Evolutionary conservation across 345 rosid species (phyloP).

Genomic region (Conringia planisiliqua): DNA sequence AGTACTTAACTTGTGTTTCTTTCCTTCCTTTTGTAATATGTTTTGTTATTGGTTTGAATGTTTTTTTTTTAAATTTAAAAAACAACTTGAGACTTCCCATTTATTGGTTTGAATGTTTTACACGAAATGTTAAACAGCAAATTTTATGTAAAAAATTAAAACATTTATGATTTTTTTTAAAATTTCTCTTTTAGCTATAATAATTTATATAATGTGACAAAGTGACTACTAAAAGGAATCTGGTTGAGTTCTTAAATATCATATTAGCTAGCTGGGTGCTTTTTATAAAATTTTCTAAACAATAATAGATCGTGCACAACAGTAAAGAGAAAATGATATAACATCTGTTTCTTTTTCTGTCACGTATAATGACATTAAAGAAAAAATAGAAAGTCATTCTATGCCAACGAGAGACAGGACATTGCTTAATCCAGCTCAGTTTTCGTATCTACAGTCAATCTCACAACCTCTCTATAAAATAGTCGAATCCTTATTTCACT

Average conservation of each 20-base stretch:
- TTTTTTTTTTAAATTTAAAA: too few species aligned
- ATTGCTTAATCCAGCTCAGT: conserved; percentile 28
- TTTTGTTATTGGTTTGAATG: too few species aligned
- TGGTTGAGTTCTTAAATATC: neutral
- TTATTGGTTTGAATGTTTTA: too few species aligned
- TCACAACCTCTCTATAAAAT: neutral
- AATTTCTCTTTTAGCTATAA: too few species aligned
- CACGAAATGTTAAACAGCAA: too few species aligned
- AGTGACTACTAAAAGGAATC: neutral
- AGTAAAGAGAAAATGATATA: neutral
- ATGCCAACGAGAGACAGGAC: conserved; percentile 31
- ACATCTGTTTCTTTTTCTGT: neutral
- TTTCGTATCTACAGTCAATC: conserved; percentile 17
- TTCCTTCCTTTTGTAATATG: too few species aligned
- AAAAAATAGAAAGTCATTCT: neutral
- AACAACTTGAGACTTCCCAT: too few species aligned
- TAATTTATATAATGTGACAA: too few species aligned
- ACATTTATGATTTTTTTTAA: too few species aligned
- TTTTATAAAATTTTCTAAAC: neutral
- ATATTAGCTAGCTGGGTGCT: neutral
- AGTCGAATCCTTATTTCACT: neutral
- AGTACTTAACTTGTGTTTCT: too few species aligned
- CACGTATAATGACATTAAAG: conserved; percentile 1
- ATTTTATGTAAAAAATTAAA: too few species aligned
- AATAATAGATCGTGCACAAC: conserved; percentile 22